phyloP scores from a whole-genome alignment of 2,329 filamentous ascomycete genomes.

The Paraconiothyrium sp. region DNA sequence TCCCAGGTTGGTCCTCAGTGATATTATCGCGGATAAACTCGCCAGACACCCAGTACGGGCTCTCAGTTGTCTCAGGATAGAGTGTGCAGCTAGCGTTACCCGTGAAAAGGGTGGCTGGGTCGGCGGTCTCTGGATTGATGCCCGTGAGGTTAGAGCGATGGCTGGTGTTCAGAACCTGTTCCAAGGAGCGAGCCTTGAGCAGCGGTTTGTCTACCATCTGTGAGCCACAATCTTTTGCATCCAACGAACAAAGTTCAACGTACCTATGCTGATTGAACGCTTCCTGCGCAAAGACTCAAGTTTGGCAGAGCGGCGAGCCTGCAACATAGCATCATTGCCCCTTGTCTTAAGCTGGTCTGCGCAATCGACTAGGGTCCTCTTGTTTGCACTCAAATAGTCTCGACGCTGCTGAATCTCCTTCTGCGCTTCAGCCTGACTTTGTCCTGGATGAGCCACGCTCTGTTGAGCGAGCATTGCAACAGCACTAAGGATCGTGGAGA shows the following conservation, averaged over 20 bases:
- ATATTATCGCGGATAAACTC: slow-evolving; percentile 62
- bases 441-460: slow-evolving; percentile 51
- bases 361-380: slow-evolving; percentile 54
- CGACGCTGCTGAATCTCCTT: slow-evolving; percentile 48
- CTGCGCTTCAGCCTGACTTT: slow-evolving; percentile 42
- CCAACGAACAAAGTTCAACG: slow-evolving; percentile 3
- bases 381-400: slow-evolving; percentile 46
- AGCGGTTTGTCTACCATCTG: slow-evolving; percentile 32
- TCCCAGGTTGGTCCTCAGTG: slow-evolving; percentile 58
- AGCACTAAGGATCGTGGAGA: slow-evolving; percentile 16
- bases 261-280: slow-evolving; percentile 30
- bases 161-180: slow-evolving; percentile 36
- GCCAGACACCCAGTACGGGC: slow-evolving; percentile 57
- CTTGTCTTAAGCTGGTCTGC: slow-evolving; percentile 51
- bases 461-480: slow-evolving; percentile 37
- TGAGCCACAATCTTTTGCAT: slow-evolving; percentile 19
- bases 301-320: slow-evolving; percentile 53
- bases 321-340: slow-evolving; percentile 52
- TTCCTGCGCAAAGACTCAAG: slow-evolving; percentile 53
- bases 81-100: slow-evolving; percentile 48
- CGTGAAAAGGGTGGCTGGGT: slow-evolving; percentile 39
- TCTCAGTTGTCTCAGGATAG: slow-evolving; percentile 44
- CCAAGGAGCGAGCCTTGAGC: slow-evolving; percentile 39
- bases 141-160: slow-evolving; percentile 41
- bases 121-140: slow-evolving; percentile 38